Evolutionary conservation across 306 rosid genomes (phyloP), one percentile per base, ranked within the genome.

Genomic region (Betula pendula): DNA sequence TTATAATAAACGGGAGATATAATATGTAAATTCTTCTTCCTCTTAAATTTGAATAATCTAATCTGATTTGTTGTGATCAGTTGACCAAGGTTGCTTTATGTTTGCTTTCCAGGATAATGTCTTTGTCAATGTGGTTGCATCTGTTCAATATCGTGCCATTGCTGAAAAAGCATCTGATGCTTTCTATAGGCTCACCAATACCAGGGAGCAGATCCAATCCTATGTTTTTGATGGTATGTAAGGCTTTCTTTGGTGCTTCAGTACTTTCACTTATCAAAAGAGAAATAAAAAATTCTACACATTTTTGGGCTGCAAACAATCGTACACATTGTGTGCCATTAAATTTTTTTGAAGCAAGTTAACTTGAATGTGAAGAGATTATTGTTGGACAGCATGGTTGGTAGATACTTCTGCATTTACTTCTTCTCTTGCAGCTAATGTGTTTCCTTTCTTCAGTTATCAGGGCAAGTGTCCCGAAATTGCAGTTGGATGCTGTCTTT

Each of bases 191-290:
- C 95, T 92, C 81, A 77, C 88, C 58, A 87, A 85, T 84, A 80
- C 90, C 63, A 88, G 82, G 84, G 82, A 70, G 43, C 95, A 90
- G 85, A 88, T 92, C 81, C 95, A 88, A 27, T 79, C 93, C 62
- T 90, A 88, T 82, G 97, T 88, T 74, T 92, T 85, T 71, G 91
- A 88, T 79, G 97, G 95, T 92, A 81, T 5, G 87, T 47, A 29
- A 19, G 35, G 33, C 43, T 48, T 48, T 8, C 45, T 73, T 71
- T 55, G 63, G 49, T 33, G 27, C 72, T 73, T 52, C 27, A 4
- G 58, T 70, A 31, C 25, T 6, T 62, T 75, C 43, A 3, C 20
- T 45, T 56, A 24, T 56, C 15, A 55, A 55, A 52, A 20, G 25
- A n/a, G 58, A 4, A 10, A 11, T 20, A 56, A 52, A 20, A 56